Evolutionary conservation across 2,329 filamentous ascomycete species (phyloP).

Genomic region (Rhexocercosporidium sp.): DNA sequence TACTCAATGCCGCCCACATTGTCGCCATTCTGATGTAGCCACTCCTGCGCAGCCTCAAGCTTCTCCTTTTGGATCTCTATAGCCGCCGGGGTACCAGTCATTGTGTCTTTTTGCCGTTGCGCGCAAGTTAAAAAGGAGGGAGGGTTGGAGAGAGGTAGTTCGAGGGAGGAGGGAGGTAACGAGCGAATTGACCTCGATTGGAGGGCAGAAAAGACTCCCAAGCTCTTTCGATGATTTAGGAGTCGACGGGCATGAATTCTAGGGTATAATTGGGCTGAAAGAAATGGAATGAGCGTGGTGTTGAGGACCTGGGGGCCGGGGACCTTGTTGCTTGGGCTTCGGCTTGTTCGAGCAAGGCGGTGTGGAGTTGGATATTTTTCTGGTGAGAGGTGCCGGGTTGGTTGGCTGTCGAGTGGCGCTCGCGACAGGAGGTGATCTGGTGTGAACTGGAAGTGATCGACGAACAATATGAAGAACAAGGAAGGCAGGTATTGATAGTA

Average conservation of each 20-base stretch:
- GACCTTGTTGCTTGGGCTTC: conserved; percentile 9
- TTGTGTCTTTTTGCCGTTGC: conserved; percentile 20
- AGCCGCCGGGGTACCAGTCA: conserved; percentile 27
- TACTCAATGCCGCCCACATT: conserved; percentile 26
- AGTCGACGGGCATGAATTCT: conserved; percentile 29
- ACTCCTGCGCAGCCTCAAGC: conserved; percentile 27
- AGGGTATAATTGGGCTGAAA: conserved; percentile 22
- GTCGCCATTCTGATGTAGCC: conserved; percentile 30
- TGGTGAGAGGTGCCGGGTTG: not conserved
- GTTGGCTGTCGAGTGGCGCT: not conserved
- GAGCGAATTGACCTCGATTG: conserved; percentile 26
- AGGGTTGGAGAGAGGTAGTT: not conserved
- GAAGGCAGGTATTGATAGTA: not conserved
- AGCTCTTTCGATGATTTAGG: conserved; percentile 22
- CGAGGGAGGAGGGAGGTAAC: conserved; percentile 9
- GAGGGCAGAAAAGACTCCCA: conserved; percentile 22
- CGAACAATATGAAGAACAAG: conserved; percentile 12
- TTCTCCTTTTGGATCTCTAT: conserved; percentile 24
- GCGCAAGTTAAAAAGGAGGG: not conserved
- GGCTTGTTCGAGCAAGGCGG: conserved; percentile 25
- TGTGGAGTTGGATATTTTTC: conserved; percentile 16
- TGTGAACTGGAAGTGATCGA: conserved; percentile 13
- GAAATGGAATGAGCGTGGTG: conserved; percentile 29
- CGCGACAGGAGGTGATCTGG: conserved; percentile 1
- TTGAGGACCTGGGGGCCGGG: conserved; percentile 16